These are phyloP conservation scores for Ophiocordyceps camponoti-rufipedis DNA, from an alignment of 2,329 filamentous ascomycete genomes.

Conservation along the genomic window DNA sequence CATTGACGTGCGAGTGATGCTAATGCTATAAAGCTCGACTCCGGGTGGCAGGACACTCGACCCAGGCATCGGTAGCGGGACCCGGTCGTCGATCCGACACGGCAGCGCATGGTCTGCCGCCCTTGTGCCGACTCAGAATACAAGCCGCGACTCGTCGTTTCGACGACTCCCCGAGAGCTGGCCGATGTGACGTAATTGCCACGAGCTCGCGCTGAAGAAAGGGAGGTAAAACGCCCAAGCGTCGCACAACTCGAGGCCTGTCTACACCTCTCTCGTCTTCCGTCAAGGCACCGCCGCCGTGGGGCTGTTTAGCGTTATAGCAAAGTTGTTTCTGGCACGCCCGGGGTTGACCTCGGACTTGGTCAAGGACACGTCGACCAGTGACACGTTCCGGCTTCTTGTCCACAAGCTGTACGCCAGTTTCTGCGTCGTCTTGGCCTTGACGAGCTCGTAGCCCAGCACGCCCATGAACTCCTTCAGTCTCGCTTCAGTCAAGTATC, in stretches of 20 bases:
- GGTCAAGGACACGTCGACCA: conserved; percentile 7
- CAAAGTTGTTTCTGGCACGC: conserved; percentile 72
- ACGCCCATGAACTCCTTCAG: conserved; percentile 56
- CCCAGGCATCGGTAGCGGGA: neutral
- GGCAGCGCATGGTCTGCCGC: neutral
- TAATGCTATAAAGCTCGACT: neutral
- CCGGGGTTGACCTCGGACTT: conserved; percentile 70
- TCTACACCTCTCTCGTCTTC: neutral
- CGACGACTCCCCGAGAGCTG: neutral
- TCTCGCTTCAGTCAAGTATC: conserved; percentile 61
- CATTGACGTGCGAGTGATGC: neutral
- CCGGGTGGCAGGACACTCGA: neutral
- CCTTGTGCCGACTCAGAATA: neutral
- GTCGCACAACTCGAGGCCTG: neutral
- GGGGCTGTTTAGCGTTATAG: conserved; percentile 41
- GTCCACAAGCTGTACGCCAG: conserved; percentile 82
- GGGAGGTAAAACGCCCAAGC: neutral
- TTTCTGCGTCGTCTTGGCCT: conserved; percentile 62
- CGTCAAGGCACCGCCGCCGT: neutral
- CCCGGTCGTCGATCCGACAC: neutral
- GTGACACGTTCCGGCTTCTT: conserved; percentile 14
- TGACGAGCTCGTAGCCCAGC: conserved; percentile 50
- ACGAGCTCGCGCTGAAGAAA: neutral
- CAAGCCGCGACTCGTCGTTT: neutral
- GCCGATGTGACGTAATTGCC: neutral